These are phyloP conservation scores for Colletotrichum higginsianum DNA, from an alignment of 2,329 filamentous ascomycete species.

Conservation along the genomic window DNA sequence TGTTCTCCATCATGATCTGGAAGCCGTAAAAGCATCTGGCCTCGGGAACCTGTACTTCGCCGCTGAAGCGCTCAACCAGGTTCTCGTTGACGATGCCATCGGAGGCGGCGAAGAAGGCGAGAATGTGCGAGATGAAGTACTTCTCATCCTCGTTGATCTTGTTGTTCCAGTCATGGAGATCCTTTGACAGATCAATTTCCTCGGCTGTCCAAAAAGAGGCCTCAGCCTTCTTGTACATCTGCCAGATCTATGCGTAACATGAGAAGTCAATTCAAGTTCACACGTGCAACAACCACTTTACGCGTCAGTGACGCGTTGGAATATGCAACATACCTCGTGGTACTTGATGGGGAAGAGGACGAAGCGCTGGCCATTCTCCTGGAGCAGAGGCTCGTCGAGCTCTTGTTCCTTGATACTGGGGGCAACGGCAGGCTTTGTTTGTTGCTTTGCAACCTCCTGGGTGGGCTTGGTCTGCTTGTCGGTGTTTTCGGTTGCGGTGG, in stretches of 20 bases:
- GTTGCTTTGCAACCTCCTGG: slow-evolving; percentile 62
- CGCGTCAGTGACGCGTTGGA: slow-evolving; percentile 71
- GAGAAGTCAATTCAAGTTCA: slow-evolving; percentile 56
- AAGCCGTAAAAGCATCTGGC: slow-evolving; percentile 99
- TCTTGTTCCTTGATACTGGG: slow-evolving; percentile 77
- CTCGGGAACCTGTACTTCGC: slow-evolving; percentile 96
- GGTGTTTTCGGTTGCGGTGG: slow-evolving; percentile 68
- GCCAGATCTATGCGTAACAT: slow-evolving; percentile 83
- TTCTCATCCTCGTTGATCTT: slow-evolving; percentile 96
- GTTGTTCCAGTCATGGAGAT: slow-evolving; percentile 99
- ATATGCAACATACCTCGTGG: slow-evolving; percentile 83
- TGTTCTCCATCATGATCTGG: slow-evolving; percentile 99
- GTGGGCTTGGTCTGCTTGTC: slow-evolving; percentile 74
- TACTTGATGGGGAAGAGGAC: slow-evolving; percentile 99
- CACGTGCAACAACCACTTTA: slow-evolving; percentile 68
- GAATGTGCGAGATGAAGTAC: slow-evolving; percentile 98
- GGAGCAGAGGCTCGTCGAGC: slow-evolving; percentile 88
- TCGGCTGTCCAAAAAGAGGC: slow-evolving; percentile 99
- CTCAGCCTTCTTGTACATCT: slow-evolving; percentile 99
- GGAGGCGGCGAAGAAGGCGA: slow-evolving; percentile 98
- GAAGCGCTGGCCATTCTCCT: slow-evolving; percentile 96
- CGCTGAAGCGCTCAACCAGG: slow-evolving; percentile 96
- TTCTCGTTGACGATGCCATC: slow-evolving; percentile 99
- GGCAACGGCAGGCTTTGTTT: slow-evolving; percentile 60
- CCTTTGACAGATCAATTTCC: slow-evolving; percentile 99